Evolutionary conservation across 208 protist species (phyloP), one percentile per base, ranked within the genome.

Genomic region (Kentomonas sorsogonicus): DNA sequence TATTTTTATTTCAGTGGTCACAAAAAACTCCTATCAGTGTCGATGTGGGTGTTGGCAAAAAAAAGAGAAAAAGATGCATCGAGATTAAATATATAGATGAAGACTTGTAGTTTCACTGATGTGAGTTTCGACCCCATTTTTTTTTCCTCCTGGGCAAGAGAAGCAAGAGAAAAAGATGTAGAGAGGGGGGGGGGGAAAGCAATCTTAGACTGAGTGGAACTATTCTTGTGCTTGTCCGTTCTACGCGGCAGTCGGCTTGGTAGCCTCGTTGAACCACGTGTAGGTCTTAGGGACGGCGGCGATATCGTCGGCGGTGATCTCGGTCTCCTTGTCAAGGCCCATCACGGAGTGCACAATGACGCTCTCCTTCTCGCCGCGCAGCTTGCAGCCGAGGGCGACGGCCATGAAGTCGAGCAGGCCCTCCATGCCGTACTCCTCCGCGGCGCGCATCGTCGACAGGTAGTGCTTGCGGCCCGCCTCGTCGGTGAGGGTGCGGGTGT

Each of bases 351-450:
- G 62, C 25, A 86, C 73, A 26, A 83, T 71, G 20, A 47, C 63
- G 41, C 45, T 27, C 23, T 89, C 75, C 30, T 79, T 71, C 39
- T 84, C 77, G 56, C 62, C 68, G 46, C 86, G 79, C 3, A 93
- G 68, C 48, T 79, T 85, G 75, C 86, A 93, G 52, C 86, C 71
- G 27, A 93, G 61, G 33, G 61, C 75, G 53, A 86, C 68, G 45
- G 58, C 64, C 66, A 90, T 74, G 47, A 90, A 89, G 41, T 89
- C 77, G 34, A 87, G 63, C 16, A 93, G 60, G 34, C 82, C 86
- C 25, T 76, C 57, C 64, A 93, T 82, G 46, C 64, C 69, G 36
- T 69, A 87, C 56, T 79, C 65, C 63, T 93, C 86, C 3, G 86
- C 86, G 11, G 80, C 79, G 25, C 74, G 82, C 56, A 93, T 77